Base-by-base conservation (phyloP, 495 filamentous ascomycete genomes). In the Penicillium goetzii region DNA sequence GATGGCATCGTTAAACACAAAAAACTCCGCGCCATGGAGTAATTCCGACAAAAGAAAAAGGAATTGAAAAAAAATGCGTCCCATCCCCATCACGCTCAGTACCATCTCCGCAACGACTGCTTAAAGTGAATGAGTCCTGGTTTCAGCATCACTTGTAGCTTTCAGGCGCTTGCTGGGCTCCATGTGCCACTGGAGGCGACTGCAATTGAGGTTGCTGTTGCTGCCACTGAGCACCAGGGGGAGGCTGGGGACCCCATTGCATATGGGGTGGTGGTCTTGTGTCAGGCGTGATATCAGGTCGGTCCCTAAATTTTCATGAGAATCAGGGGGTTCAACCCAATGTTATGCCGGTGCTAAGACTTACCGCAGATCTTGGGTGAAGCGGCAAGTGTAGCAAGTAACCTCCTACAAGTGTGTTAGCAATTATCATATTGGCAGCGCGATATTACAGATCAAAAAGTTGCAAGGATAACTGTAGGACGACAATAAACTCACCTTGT, bases 341-440 rank as follows among this genome's bases (percentile, higher is more conserved):
- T 47, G 43, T 10, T 25, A 10, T 47, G 21, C 0, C 21, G 10
- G 2, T 47, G 19, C 43, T 47, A 21, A 12, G 43, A 61, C 74
- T 54, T 71, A 83, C 82, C 79, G 75, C 32, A 85, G 62, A 59
- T 84, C 83, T 65, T 85, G 83, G 38, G 74, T 82, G 67, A 80
- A 83, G 56, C 79, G 79, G 64, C 83, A 85, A 58, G 81, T 83
- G 63, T 78, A 73, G 66, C 83, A 85, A 23, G 73, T 74, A 34
- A 84, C 81, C 70, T 85, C 83, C 76, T 83, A 57, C 36, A 59
- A 45, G 30, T 33, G 50, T 32, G 3, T 80, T 68, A 74, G 66
- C 52, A 36, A 28, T 38, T 14, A 14, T 34, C 34, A 26, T 38
- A 45, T 23, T 58, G 6, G 12, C 9, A 26, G 10, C 38, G 56